These are phyloP conservation scores for Oryza glumipatula DNA, from an alignment of 176 grass and related monocot genomes.

Conservation along the genomic window DNA sequence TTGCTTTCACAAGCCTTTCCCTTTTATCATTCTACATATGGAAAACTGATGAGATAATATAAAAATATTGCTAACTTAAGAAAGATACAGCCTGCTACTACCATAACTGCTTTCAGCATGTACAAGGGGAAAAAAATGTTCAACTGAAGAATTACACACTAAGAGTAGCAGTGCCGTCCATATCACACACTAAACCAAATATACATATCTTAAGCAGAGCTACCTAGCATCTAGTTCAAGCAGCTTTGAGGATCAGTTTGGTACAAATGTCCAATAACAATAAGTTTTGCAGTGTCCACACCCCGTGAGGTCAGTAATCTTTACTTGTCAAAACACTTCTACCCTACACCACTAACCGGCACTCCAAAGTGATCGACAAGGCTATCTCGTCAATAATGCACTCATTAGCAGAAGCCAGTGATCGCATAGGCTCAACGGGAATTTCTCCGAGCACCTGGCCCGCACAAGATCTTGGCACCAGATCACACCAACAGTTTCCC, in stretches of 20 bases:
- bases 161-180: not conserved
- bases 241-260: slow-evolving; percentile 8
- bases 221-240: slow-evolving; percentile 10
- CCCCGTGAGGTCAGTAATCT: not conserved
- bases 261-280: not conserved
- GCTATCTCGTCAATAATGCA: not conserved
- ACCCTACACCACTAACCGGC: not conserved
- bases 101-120: slow-evolving; percentile 5
- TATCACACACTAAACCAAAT: not conserved
- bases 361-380: not conserved
- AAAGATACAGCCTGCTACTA: not conserved
- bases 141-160: no score
- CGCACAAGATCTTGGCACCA: not conserved
- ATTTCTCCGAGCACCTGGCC: slow-evolving; percentile 47
- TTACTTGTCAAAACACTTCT: not conserved
- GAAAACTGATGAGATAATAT: slow-evolving; percentile 20
- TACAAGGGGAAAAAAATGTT: not conserved
- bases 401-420: not conserved
- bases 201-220: not conserved
- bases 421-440: not conserved
- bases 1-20: slow-evolving; percentile 92
- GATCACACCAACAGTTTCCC: not conserved
- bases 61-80: not conserved
- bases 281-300: not conserved
- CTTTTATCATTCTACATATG: slow-evolving; percentile 90